Evolutionary conservation across 1,284 basidiomycete species (phyloP), one percentile per base, ranked within the genome.

Genomic region (Exobasidium cylindrosporum): DNA sequence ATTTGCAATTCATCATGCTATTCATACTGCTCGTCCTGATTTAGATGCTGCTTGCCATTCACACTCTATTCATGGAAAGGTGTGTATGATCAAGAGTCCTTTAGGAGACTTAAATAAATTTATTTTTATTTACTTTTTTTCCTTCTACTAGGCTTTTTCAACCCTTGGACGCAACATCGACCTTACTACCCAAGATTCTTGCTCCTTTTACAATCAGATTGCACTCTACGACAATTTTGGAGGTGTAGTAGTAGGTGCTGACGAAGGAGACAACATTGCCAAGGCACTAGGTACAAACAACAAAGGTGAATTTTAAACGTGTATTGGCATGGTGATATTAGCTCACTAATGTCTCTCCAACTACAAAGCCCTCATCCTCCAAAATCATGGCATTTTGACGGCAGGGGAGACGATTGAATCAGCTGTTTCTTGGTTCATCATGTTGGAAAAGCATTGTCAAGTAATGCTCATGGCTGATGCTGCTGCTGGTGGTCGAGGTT

Each of bases 1-100:
- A 0, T 85, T 83, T 68, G 83, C 83, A 61, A 83, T 84, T 60
- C 53, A 55, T 44, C 53, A 55, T 55, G 55, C 55, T 29, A 57
- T 57, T 2, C 55, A 57, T 46, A 57, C 81, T 14, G 84, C 84
- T n/a, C 84, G 86, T 24, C 85, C 86, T 0, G 87, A 88, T 69
- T 83, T 87, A 21, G 70, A 85, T 35, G 86, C 86, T 44, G 86
- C 86, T 3, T 87, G 86, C 4, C 87, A 88, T 77, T 85, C 84
- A 21, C 87, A 88, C 76, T 85, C 84, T 3, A 79, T 85, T 54
- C 66, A 78, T 28, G 87, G 86, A n/a, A 86, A 86, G 69, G 68
- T 54, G 28, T 14, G 52, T 17, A n/a, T 28, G 4, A 7, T n/a
- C 10, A 10, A 17, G 35, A 40, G 7, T 7, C 21, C 11, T 13